Percentiles rank a stretch among this genome's conserved stretches.
These are phyloP conservation scores for Hypoxylon sp. DNA, from an alignment of 2,329 filamentous ascomycete species.

Conservation along the genomic window DNA sequence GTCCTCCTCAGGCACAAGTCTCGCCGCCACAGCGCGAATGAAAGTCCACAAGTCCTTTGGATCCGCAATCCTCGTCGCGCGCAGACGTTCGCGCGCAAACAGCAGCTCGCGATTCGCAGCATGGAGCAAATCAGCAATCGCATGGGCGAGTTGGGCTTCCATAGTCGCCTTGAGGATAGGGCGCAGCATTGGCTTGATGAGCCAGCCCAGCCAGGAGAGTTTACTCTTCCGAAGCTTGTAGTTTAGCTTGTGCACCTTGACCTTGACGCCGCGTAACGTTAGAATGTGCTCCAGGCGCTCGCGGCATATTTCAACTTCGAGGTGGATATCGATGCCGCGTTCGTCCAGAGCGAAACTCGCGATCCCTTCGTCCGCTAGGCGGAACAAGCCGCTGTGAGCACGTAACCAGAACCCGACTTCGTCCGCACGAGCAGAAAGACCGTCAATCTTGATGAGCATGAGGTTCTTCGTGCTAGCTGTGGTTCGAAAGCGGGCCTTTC, in stretches of 20 bases:
- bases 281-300: constrained; percentile 86
- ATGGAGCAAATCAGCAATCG: constrained; percentile 78
- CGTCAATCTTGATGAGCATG: constrained; percentile 83
- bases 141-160: constrained; percentile 81
- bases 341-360: constrained; percentile 89
- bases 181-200: constrained; percentile 86
- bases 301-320: constrained; percentile 87
- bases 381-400: constrained; percentile 81
- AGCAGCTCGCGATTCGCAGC: constrained; percentile 87
- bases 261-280: constrained; percentile 80
- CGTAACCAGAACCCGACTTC: constrained; percentile 93
- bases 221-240: constrained; percentile 83
- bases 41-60: constrained; percentile 87
- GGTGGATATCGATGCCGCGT: constrained; percentile 85
- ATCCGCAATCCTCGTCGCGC: constrained; percentile 86
- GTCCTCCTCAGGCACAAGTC: constrained; percentile 79
- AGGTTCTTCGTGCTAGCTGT: constrained; percentile 76
- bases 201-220: constrained; percentile 83
- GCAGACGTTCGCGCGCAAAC: constrained; percentile 87
- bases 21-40: constrained; percentile 83
- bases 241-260: constrained; percentile 88
- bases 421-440: constrained; percentile 85
- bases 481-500: constrained; percentile 81
- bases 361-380: constrained; percentile 85
- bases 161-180: constrained; percentile 81